A percentile compares a stretch with the other conserved stretches of the same genome.
phyloP scores from a whole-genome alignment of 192 early-diverging fungal genomes.

The Coemansia sp. region DNA sequence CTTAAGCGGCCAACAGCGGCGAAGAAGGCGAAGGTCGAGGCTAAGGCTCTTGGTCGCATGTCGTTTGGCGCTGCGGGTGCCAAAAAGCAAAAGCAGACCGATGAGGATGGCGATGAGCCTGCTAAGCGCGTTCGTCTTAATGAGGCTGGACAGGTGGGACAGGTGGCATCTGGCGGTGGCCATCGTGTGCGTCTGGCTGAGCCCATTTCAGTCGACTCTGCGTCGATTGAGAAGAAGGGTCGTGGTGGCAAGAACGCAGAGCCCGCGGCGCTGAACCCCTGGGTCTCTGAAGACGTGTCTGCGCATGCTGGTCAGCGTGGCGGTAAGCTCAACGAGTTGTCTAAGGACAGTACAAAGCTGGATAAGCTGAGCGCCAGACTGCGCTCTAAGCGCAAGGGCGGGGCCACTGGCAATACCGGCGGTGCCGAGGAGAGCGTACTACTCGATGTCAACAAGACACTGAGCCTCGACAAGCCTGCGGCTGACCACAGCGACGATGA shows the following conservation, averaged over 20 bases:
- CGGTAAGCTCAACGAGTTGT: slow-evolving; percentile 52
- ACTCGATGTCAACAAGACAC: slow-evolving; percentile 69
- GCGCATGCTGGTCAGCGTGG: slow-evolving; percentile 18
- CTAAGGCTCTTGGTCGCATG: slow-evolving; percentile 39
- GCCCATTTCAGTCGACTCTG: slow-evolving; percentile 52
- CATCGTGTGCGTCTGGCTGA: slow-evolving; percentile 61
- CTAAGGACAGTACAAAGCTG: slow-evolving; percentile 57
- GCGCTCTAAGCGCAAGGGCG: slow-evolving; percentile 58
- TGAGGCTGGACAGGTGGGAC: slow-evolving; percentile 39
- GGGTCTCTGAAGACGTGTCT: slow-evolving; percentile 64
- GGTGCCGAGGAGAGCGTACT: slow-evolving; percentile 60
- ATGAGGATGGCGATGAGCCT: slow-evolving; percentile 27
- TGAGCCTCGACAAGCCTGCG: slow-evolving; percentile 12
- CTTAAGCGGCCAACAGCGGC: slow-evolving; percentile 11
- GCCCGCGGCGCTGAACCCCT: slow-evolving; percentile 67
- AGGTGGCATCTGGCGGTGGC: slow-evolving; percentile 55
- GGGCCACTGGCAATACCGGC: not conserved
- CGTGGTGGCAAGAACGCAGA: slow-evolving; percentile 16
- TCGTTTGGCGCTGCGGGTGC: slow-evolving; percentile 36
- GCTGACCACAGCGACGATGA: slow-evolving; percentile 16
- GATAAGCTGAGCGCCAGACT: slow-evolving; percentile 69
- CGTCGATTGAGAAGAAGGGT: slow-evolving; percentile 13
- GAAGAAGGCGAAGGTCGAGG: not conserved
- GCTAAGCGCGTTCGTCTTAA: slow-evolving; percentile 56
- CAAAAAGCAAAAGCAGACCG: slow-evolving; percentile 6